phyloP scores from a whole-genome alignment of 805 yeast species.

The Zygoascus bituminiphila region DNA sequence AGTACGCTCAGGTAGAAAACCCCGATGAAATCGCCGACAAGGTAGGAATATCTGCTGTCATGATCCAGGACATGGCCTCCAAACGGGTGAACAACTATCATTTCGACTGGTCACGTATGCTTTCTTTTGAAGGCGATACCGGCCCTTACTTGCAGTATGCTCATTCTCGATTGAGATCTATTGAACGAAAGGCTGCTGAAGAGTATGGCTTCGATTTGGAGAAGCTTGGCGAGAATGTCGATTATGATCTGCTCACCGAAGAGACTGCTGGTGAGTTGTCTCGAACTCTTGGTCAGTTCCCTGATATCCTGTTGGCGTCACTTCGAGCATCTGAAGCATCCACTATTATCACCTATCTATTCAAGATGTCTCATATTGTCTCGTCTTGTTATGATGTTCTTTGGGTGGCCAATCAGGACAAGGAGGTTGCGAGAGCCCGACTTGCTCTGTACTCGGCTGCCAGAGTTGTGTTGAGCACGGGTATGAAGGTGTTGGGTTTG shows the following conservation, averaged over 20 bases:
- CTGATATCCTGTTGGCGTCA: slow-evolving; percentile 81
- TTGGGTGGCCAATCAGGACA: slow-evolving; percentile 95
- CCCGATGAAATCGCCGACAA: slow-evolving; percentile 94
- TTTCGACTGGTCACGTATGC: slow-evolving; percentile 97
- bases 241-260: slow-evolving; percentile 57
- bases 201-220: slow-evolving; percentile 10
- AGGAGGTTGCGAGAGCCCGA: slow-evolving; percentile 80
- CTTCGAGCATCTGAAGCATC: slow-evolving; percentile 84
- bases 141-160: slow-evolving; percentile 99
- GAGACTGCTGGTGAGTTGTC: slow-evolving; percentile 61
- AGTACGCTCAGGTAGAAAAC: slow-evolving; percentile 85
- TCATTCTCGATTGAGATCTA: slow-evolving; percentile 91
- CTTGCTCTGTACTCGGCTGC: slow-evolving; percentile 86
- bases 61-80: slow-evolving; percentile 98
- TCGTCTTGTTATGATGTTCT: slow-evolving; percentile 92
- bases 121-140: slow-evolving; percentile 97
- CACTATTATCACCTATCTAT: slow-evolving; percentile 86
- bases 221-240: slow-evolving; percentile 33
- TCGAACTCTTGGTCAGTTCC: slow-evolving; percentile 80
- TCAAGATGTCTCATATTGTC: slow-evolving; percentile 85
- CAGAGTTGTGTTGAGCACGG: slow-evolving; percentile 80
- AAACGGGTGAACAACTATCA: slow-evolving; percentile 94
- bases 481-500: slow-evolving; percentile 81
- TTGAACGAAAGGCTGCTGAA: slow-evolving; percentile 69
- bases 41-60: slow-evolving; percentile 93